These are phyloP conservation scores for Quercus wislizeni DNA, from an alignment of 306 rosid species.

Conservation along the genomic window DNA sequence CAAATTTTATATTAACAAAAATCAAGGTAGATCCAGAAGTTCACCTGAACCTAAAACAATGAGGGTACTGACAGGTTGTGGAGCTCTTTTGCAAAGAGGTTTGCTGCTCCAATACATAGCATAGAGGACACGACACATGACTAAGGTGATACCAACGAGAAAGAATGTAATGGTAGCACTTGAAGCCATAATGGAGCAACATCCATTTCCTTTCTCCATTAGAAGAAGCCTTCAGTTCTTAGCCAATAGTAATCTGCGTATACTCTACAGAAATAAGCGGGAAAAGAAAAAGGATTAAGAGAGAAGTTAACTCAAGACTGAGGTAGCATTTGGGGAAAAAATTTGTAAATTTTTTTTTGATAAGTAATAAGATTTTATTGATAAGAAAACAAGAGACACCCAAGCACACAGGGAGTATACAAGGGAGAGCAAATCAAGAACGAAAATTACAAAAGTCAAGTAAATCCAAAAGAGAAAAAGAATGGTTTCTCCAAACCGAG, in stretches of 20 bases:
- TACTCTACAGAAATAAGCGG: constrained; percentile 1
- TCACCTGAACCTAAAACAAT: constrained; percentile 59
- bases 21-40: constrained; percentile 8
- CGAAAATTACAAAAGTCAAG: no score
- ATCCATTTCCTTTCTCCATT: constrained; percentile 34
- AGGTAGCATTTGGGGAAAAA: no score
- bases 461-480: no score
- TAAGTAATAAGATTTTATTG: no score
- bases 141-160: constrained; percentile 20
- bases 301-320: no score
- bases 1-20: constrained; percentile 10
- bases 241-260: constrained; percentile 17
- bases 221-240: constrained; percentile 16
- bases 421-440: no score
- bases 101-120: constrained; percentile 29
- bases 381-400: no score
- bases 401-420: no score
- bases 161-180: constrained; percentile 19
- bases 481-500: no score
- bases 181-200: constrained; percentile 31
- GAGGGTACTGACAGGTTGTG: constrained; percentile 39
- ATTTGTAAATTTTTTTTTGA: no score
- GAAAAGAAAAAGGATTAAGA: not conserved
- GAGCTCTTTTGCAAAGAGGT: constrained; percentile 27
- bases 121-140: constrained; percentile 38